A percentile compares a stretch with the other conserved stretches of the same genome.
Evolutionary conservation across 2,329 filamentous ascomycete genomes (phyloP).

Genomic region (Scedosporium boydii): DNA sequence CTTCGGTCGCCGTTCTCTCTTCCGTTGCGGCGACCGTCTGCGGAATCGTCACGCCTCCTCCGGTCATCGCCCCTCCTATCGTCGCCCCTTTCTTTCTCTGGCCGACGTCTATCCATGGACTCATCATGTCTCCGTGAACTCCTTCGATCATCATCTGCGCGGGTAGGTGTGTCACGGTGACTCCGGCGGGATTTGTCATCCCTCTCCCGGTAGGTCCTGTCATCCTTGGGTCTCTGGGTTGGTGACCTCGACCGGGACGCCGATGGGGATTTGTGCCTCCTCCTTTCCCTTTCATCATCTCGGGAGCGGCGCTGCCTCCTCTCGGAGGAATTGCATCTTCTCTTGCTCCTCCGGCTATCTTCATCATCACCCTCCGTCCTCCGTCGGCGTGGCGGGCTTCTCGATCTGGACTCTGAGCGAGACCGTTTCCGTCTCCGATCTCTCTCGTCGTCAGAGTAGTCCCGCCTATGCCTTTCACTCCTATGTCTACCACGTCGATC

Average conservation of each 20-base stretch:
- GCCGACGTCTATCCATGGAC: background rate
- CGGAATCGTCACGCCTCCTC: background rate
- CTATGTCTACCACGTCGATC: background rate
- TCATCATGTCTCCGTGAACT: background rate
- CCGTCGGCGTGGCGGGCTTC: slow-evolving; percentile 4
- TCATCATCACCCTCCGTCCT: slow-evolving; percentile 3
- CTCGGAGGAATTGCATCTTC: background rate
- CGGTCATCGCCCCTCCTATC: background rate
- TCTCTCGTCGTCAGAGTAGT: slow-evolving; percentile 1
- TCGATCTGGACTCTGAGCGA: background rate
- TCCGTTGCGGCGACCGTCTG: background rate
- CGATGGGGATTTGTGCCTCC: background rate
- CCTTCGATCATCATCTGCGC: background rate
- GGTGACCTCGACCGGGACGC: background rate
- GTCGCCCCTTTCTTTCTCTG: background rate
- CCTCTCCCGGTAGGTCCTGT: background rate
- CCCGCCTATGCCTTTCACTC: background rate
- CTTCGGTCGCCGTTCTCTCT: background rate
- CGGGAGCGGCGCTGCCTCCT: background rate
- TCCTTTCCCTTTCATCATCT: background rate
- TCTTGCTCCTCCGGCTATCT: background rate
- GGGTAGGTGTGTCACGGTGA: background rate
- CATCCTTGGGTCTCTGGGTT: background rate
- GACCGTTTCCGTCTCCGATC: background rate
- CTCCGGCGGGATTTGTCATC: background rate